Base-by-base conservation (phyloP, 768 basidiomycete species). In the Lyophyllum semitale region DNA sequence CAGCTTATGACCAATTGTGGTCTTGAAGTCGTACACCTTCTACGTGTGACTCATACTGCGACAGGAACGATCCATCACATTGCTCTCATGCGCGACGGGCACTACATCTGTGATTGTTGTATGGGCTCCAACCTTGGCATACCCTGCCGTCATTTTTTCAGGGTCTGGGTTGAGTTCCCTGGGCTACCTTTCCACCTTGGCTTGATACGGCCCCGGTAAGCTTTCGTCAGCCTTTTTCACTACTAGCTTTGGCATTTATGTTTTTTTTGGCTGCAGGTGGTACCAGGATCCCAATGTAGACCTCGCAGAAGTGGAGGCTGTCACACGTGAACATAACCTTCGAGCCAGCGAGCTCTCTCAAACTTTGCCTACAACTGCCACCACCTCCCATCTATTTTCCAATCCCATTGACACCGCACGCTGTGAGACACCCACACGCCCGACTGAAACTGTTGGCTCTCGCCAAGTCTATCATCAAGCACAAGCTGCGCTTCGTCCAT, bases 81-180 rank as follows among this genome's bases (percentile, higher is more conserved):
- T 1, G 63, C 53, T 6, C 23, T 71, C 8, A 51, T 72, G 2
- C 30, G 53, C 3, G 61, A 64, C 30, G 51, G 54, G 2, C 41
- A 51, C 12, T 64, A 65, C 38, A 33, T 68, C 9, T 71, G 70
- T 60, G 65, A 70, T 43, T 71, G 66, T 47, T 64, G 62, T 44
- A 69, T 69, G 65, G 59, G 61, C 1, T 33, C 56, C 26, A 70
- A 66, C 51, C 55, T 66, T n/a, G 65, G 66, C 8, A 54, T 70
- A 9, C 65, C 62, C 2, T 71, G 68, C 38, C 56, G 53, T 3
- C 67, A 69, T 40, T 68, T 60, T 48, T 67, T 65, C 33, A 41
- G 41, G 22, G 62, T 55, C 4, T 60, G 58, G 40, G 26, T 50
- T 1, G 42, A 45, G 17, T 51, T 68, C 1, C 43, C 53, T 18